A percentile compares a stretch with the other conserved stretches of the same genome.
These are phyloP conservation scores for Nephelium lappaceum DNA, from an alignment of 345 rosid genomes.

Conservation along the genomic window DNA sequence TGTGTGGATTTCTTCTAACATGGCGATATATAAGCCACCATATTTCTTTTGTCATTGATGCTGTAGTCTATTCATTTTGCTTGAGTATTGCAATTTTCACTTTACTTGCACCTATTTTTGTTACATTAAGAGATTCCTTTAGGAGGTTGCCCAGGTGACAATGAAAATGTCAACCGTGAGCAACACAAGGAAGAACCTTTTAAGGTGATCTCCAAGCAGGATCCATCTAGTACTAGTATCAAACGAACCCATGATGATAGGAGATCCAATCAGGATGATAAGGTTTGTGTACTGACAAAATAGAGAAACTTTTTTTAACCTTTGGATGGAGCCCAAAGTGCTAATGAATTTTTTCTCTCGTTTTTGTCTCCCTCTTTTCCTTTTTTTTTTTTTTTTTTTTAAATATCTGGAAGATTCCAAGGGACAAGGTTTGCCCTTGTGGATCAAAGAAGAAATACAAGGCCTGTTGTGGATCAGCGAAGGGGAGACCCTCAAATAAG, in stretches of 20 bases:
- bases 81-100: constrained; percentile 4
- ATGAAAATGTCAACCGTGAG: constrained; percentile 35
- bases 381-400: neutral
- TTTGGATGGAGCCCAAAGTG: neutral
- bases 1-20: neutral
- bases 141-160: constrained; percentile 34
- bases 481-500: constrained; percentile 57
- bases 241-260: constrained; percentile 34
- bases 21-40: neutral
- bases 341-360: neutral
- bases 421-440: constrained; percentile 76
- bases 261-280: constrained; percentile 46
- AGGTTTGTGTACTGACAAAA: constrained; percentile 47
- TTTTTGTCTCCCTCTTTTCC: neutral
- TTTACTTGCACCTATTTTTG: constrained; percentile 13
- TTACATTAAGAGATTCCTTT: constrained; percentile 16
- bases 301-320: neutral
- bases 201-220: constrained; percentile 31
- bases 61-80: neutral
- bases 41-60: neutral
- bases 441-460: constrained; percentile 94
- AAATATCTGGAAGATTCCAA: constrained; percentile 60
- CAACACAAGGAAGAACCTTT: constrained; percentile 40
- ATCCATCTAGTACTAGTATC: constrained; percentile 32
- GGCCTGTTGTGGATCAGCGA: constrained; percentile 82